Conservation (phyloP, 768 basidiomycete species). For the Mycena latifolia region DNA sequence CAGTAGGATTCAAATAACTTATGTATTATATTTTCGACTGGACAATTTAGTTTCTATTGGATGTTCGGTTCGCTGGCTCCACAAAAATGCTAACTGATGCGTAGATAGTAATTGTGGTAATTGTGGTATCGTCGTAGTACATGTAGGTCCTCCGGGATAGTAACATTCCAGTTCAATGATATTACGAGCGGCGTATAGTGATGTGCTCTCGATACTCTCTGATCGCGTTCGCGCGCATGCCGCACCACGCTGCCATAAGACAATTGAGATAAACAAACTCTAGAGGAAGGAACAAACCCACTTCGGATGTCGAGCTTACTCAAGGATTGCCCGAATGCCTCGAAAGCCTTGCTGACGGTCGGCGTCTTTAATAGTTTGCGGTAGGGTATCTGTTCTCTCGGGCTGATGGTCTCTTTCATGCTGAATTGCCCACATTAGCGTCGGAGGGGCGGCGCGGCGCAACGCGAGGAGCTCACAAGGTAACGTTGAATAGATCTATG, state of each 20-base stretch:
- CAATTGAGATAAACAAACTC: not conserved
- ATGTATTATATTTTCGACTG: no score
- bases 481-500: constrained; percentile 7
- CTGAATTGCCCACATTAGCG: not conserved
- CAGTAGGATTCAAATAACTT: no score
- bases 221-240: constrained; percentile 7
- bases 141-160: no score
- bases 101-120: no score
- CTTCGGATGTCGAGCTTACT: constrained; percentile 19
- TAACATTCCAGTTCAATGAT: no score
- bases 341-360: not conserved
- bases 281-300: not conserved
- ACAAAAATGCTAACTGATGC: no score
- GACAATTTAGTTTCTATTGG: no score
- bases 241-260: constrained; percentile 19
- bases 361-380: constrained; percentile 22
- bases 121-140: no score
- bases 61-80: no score
- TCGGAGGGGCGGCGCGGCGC: not conserved
- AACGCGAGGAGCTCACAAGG: constrained; percentile 7
- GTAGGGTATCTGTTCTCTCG: constrained; percentile 22
- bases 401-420: constrained; percentile 13
- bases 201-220: constrained; percentile 12
- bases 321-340: constrained; percentile 12
- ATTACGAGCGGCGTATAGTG: not conserved